Evolutionary conservation across 2,329 filamentous ascomycete genomes (phyloP).

Genomic region (Pleomassaria siparia): DNA sequence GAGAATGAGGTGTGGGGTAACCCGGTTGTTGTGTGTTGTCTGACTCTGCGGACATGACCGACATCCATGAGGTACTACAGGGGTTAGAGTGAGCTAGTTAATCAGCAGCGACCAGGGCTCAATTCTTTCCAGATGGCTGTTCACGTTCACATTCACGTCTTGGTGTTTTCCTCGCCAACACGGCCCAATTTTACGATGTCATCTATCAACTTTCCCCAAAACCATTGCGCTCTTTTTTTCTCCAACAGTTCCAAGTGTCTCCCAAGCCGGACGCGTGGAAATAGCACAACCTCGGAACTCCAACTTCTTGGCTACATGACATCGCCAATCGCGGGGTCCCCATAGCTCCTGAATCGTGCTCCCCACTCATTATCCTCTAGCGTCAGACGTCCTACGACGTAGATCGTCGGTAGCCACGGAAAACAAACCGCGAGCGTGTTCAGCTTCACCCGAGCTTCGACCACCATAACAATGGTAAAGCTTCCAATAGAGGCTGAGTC

Average conservation of each 20-base stretch:
- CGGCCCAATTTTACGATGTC: too few species aligned
- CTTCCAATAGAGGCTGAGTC: conserved; percentile 4
- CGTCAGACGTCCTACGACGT: conserved; percentile 5
- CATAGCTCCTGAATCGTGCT: conserved; percentile 15
- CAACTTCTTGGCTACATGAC: conserved; percentile 4
- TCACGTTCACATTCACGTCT: too few species aligned
- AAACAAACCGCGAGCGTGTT: conserved; percentile 27
- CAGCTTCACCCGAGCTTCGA: conserved; percentile 8
- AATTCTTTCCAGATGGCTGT: too few species aligned
- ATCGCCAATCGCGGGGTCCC: conserved; percentile 5
- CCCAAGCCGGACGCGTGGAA: too few species aligned
- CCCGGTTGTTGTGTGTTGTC: conserved; percentile 7
- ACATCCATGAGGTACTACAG: neutral
- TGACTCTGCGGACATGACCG: conserved; percentile 4
- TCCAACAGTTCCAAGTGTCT: too few species aligned
- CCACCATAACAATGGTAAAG: neutral
- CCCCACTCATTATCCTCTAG: conserved; percentile 5
- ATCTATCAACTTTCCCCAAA: too few species aligned
- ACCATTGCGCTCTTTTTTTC: too few species aligned
- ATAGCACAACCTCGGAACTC: neutral
- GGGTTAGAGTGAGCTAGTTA: neutral
- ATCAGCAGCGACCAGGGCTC: neutral
- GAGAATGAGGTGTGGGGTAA: conserved; percentile 10
- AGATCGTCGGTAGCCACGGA: conserved; percentile 15
- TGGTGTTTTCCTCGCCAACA: too few species aligned